Evolutionary conservation across 495 filamentous ascomycete species (phyloP).

Genomic region (Penicillium verhagenii): DNA sequence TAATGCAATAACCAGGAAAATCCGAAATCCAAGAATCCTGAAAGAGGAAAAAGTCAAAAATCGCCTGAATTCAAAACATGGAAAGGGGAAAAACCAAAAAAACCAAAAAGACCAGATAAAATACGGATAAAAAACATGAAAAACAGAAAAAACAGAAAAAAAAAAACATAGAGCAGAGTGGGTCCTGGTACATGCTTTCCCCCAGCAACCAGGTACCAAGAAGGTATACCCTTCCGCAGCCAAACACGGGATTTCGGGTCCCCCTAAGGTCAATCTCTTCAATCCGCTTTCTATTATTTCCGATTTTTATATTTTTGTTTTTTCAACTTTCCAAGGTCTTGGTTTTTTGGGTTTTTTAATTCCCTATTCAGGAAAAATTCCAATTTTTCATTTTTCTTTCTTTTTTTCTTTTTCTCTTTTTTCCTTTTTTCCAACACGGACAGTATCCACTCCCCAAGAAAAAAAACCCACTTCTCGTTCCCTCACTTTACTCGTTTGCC

Average conservation of each 20-base stretch:
- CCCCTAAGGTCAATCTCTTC: not conserved
- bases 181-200: conserved; percentile 1
- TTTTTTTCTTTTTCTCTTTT: conserved; percentile 16
- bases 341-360: conserved; percentile 9
- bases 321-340: conserved; percentile 8
- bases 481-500: conserved; percentile 16
- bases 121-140: conserved; percentile 4
- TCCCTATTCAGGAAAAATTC: no score
- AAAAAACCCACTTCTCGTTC: conserved; percentile 26
- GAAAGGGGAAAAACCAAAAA: not conserved
- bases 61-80: not conserved
- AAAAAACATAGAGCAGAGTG: conserved; percentile 4
- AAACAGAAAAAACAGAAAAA: not conserved
- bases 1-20: not conserved
- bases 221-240: not conserved
- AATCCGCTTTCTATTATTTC: conserved; percentile 5
- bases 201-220: conserved; percentile 18
- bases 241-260: conserved; percentile 4
- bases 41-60: not conserved
- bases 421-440: conserved; percentile 12
- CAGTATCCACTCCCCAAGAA: conserved; percentile 27
- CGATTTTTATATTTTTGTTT: conserved; percentile 10
- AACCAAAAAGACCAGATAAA: no score
- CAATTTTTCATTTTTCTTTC: conserved; percentile 14
- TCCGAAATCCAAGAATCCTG: not conserved